phyloP scores from a whole-genome alignment of 495 filamentous ascomycete species.

The Cudoniella acicularis region DNA sequence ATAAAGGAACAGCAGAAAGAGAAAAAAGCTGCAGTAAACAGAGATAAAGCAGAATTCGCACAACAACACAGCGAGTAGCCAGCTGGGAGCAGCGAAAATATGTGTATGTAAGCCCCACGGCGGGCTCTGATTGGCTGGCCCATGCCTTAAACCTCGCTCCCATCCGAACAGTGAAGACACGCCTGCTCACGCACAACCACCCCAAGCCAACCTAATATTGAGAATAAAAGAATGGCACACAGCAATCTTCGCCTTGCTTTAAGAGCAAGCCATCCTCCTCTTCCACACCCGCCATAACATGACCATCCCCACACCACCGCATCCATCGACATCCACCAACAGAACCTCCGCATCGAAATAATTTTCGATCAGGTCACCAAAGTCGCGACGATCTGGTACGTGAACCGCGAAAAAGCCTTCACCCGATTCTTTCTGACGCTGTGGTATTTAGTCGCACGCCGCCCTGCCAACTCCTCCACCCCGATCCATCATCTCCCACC shows the following conservation, averaged over 20 bases:
- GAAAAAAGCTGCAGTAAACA: no score
- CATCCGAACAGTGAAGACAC: no score
- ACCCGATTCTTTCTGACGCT: not conserved
- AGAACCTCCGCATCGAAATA: constrained; percentile 16
- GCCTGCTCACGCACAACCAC: not conserved
- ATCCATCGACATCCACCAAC: constrained; percentile 23
- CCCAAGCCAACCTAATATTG: not conserved
- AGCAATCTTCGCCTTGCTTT: not conserved
- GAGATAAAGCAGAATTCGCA: no score
- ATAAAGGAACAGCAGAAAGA: no score
- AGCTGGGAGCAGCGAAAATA: no score
- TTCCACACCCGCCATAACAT: not conserved
- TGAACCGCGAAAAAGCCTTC: not conserved
- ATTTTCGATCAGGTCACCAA: not conserved
- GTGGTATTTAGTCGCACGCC: constrained; percentile 1
- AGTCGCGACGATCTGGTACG: not conserved
- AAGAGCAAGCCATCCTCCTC: not conserved
- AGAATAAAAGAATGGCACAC: not conserved
- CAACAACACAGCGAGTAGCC: no score
- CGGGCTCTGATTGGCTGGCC: no score
- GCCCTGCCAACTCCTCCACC: not conserved
- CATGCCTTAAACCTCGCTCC: no score
- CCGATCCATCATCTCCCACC: not conserved
- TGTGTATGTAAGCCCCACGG: no score
- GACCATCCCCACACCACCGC: constrained; percentile 14